phyloP scores from a whole-genome alignment of 2,329 filamentous ascomycete genomes.

The Spiromastix sp. region DNA sequence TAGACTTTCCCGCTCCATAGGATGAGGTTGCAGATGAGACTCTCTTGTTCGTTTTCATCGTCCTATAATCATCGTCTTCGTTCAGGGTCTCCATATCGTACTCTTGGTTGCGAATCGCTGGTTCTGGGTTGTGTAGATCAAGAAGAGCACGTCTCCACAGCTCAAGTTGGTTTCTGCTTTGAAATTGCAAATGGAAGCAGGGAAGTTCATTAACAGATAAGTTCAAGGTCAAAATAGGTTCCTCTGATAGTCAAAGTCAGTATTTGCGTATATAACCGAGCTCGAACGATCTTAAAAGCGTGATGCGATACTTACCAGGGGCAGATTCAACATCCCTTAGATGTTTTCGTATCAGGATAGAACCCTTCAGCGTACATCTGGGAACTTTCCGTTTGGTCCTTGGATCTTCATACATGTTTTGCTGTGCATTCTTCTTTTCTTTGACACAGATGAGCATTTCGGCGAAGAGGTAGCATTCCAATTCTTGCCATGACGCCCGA shows the following conservation, averaged over 20 bases:
- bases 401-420: constrained; percentile 56
- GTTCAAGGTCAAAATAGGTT: constrained; percentile 77
- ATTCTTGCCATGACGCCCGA: constrained; percentile 89
- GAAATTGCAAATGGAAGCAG: constrained; percentile 86
- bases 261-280: constrained; percentile 1
- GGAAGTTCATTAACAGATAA: constrained; percentile 87
- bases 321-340: constrained; percentile 74
- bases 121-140: constrained; percentile 66
- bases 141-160: constrained; percentile 80
- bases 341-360: constrained; percentile 96
- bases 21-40: constrained; percentile 75
- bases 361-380: constrained; percentile 87
- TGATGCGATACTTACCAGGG: constrained; percentile 26
- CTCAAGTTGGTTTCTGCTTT: constrained; percentile 72
- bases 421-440: constrained; percentile 65
- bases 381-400: constrained; percentile 51
- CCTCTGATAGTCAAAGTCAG: constrained; percentile 41
- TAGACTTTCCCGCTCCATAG: constrained; percentile 72
- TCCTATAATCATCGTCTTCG: constrained; percentile 72
- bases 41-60: constrained; percentile 48
- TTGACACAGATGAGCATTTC: constrained; percentile 99
- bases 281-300: constrained; percentile 1
- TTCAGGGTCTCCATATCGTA: constrained; percentile 73
- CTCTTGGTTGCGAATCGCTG: constrained; percentile 54
- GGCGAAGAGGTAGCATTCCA: constrained; percentile 92